Percentiles rank a stretch among this genome's conserved stretches.
Conservation (phyloP, 495 filamentous ascomycete species). For the Aspergillus egyptiacus region DNA sequence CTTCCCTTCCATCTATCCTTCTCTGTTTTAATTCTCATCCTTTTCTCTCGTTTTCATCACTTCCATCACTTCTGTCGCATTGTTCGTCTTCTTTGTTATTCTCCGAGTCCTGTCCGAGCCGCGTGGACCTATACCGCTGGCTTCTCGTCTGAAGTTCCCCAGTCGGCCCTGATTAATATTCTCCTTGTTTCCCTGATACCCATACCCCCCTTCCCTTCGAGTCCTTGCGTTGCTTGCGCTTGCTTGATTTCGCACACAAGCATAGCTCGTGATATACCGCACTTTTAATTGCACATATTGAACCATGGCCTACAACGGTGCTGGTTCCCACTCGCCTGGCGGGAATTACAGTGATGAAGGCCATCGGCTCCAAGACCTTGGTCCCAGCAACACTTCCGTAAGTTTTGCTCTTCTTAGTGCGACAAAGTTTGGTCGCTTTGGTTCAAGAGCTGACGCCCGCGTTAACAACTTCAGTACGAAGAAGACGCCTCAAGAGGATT, state of each 20-base stretch:
- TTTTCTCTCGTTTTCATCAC: slow-evolving; percentile 7
- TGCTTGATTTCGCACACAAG: slow-evolving; percentile 12
- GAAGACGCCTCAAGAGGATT: slow-evolving; percentile 73
- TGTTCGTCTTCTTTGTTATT: slow-evolving; percentile 9
- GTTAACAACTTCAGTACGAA: slow-evolving; percentile 39
- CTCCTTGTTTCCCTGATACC: slow-evolving; percentile 26
- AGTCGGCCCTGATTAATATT: slow-evolving; percentile 6
- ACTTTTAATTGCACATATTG: slow-evolving; percentile 15
- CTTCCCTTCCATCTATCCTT: neutral
- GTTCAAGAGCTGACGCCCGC: neutral
- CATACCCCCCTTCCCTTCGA: slow-evolving; percentile 18
- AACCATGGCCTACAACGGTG: slow-evolving; percentile 50
- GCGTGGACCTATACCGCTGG: slow-evolving; percentile 9
- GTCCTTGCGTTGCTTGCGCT: slow-evolving; percentile 16
- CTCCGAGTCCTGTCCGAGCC: slow-evolving; percentile 2
- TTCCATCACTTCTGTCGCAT: slow-evolving; percentile 8
- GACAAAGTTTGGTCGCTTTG: neutral
- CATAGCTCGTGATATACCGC: slow-evolving; percentile 10
- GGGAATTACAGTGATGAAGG: slow-evolving; percentile 43
- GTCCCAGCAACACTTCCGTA: slow-evolving; percentile 49
- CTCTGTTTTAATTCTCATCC: slow-evolving; percentile 11
- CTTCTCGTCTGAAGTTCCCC: slow-evolving; percentile 14
- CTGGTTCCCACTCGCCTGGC: slow-evolving; percentile 32
- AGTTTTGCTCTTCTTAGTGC: slow-evolving; percentile 20
- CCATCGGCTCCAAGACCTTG: slow-evolving; percentile 64